Evolutionary conservation across 345 rosid species (phyloP), one percentile per base, ranked within the genome.

Genomic region (Syzygium jambos): DNA sequence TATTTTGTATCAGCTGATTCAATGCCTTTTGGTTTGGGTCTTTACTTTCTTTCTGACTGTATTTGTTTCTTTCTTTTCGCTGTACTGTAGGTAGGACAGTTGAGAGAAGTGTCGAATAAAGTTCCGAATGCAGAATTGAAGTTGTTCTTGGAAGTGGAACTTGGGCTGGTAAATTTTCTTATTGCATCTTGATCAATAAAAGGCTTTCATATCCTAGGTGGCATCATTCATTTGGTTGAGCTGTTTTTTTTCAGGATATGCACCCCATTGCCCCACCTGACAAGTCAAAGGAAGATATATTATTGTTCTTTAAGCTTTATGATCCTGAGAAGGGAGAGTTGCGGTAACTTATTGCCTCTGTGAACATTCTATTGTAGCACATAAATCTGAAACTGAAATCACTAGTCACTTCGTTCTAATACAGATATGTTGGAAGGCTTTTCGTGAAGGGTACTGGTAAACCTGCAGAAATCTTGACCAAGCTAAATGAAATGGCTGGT

Each of bases 231-330:
- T 78, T 86, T 89, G 22, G 87, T 86, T 56, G 52, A 73, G 34
- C 51, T 65, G 14, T 53, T 85, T 49, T 54, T 49, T 30, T 87
- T 84, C 91, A 95, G 98, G 96, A 93, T 90, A 90, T 92, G 88
- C 92, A 68, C 51, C 93, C 95, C 61, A 87, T 93, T 65, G 92
- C 92, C 85, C 95, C 92, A 14, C 95, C 93, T 77, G 94, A 89
- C 78, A 95, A 92, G 91, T 89, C 94, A 49, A 94, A 92, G 91
- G 96, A 95, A 46, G 97, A 95, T 89, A 94, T 93, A 82, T 89
- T 95, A 86, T 91, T 95, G 55, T 95, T 94, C 89, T 95, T 95
- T 87, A 95, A 95, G 93, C 95, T 91, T 88, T 95, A 94, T 93
- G 95, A 93, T 89, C 96, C 95, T 41, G 92, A 89, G 86, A 95